A percentile compares a stretch with the other conserved stretches of the same genome.
phyloP scores from a whole-genome alignment of 2,329 filamentous ascomycete species.

The Cercospora sp. region DNA sequence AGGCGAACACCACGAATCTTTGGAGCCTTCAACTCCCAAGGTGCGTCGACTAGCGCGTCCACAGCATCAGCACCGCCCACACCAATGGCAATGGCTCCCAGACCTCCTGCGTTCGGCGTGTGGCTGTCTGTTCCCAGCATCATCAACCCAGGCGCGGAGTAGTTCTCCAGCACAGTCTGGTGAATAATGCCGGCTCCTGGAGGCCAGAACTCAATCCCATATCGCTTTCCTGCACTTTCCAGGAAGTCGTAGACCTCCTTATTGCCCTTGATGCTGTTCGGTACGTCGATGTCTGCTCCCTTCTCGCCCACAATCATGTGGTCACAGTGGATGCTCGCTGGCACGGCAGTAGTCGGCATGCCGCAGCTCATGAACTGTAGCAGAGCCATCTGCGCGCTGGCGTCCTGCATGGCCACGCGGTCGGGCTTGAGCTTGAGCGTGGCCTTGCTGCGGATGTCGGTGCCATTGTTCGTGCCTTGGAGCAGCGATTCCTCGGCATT shows the following conservation, averaged over 20 bases:
- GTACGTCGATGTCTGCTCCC: slow-evolving; percentile 82
- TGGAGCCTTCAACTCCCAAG: slow-evolving; percentile 96
- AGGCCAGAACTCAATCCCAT: slow-evolving; percentile 94
- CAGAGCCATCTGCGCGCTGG: slow-evolving; percentile 96
- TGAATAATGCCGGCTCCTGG: slow-evolving; percentile 94
- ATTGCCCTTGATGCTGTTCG: slow-evolving; percentile 83
- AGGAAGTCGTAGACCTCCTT: slow-evolving; percentile 98
- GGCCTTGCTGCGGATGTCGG: slow-evolving; percentile 78
- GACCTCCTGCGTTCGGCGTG: slow-evolving; percentile 93
- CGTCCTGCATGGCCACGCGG: slow-evolving; percentile 98
- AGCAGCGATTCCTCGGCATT: slow-evolving; percentile 85
- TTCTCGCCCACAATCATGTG: slow-evolving; percentile 96
- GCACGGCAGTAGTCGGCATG: slow-evolving; percentile 83
- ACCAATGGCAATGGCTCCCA: slow-evolving; percentile 92
- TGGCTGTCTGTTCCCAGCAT: slow-evolving; percentile 98
- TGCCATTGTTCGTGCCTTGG: slow-evolving; percentile 77
- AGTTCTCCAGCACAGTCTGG: slow-evolving; percentile 97
- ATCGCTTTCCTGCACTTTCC: slow-evolving; percentile 86
- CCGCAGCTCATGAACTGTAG: slow-evolving; percentile 98
- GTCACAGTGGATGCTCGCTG: slow-evolving; percentile 97
- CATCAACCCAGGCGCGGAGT: slow-evolving; percentile 94
- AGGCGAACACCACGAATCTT: slow-evolving; percentile 84
- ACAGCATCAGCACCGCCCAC: slow-evolving; percentile 97
- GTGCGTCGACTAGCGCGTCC: slow-evolving; percentile 91
- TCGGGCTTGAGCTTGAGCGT: slow-evolving; percentile 98